Evolutionary conservation across 768 basidiomycete species (phyloP), one percentile per base, ranked within the genome.

Genomic region (Mycena chlorophos): DNA sequence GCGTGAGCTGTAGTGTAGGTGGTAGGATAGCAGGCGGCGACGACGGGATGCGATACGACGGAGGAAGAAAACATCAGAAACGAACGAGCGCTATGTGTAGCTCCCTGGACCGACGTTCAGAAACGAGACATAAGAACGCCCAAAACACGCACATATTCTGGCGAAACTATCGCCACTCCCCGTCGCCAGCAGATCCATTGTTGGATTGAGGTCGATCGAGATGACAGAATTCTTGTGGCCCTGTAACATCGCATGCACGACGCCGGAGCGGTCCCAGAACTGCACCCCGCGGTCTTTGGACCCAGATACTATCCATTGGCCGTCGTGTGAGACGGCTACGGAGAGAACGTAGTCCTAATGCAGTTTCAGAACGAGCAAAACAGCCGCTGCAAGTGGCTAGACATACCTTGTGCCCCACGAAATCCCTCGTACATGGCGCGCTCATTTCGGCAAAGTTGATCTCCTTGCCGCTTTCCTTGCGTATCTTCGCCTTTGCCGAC

Each of bases 241-340:
- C 69, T 98, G 95, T 28, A 99, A 77, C 89, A 96, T 93, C 65
- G 91, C 88, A 70, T 98, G 95, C 65, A 94, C 88, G 38, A 85
- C 81, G 27, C 78, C 80, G 13, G 80, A 80, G 60, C 82, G 78
- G 67, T 95, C 91, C 87, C 91, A 93, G 68, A 96, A 94, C 69
- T 95, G 92, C 52, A 99, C 94, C 0, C 93, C 89, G 13, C 97
- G 89, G 69, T 99, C 97, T 74, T 98, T 98, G 3, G 81, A 81
- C 1, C 97, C 96, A 12, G 92, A 94, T 12, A 97, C 95, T 63
- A 98, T 88, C 91, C 94, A 84, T 61, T 91, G 85, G 3, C 91
- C 92, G 70, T 98, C 95, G 60, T 93, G 89, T 43, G 91, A 93
- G 46, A 94, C 91, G 16, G 52, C 66, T 0, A 70, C 66, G 2